Percentiles rank a stretch among this genome's conserved stretches.
Evolutionary conservation across 768 basidiomycete species (phyloP).

Genomic region (Collybia nuda): DNA sequence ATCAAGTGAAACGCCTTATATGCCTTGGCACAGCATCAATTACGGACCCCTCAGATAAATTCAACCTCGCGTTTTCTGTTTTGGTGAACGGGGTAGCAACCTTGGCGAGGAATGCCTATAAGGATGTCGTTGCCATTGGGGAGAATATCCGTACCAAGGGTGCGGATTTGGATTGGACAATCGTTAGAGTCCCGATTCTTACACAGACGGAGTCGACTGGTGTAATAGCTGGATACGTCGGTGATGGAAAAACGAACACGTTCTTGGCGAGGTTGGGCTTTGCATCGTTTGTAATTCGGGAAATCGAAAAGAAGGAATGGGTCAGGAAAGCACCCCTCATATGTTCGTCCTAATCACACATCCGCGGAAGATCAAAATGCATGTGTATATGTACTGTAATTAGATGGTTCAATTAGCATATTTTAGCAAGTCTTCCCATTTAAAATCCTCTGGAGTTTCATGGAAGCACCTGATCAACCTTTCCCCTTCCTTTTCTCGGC

Average conservation of each 20-base stretch:
- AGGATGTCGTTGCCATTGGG: conserved; percentile 66
- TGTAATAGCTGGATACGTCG: conserved; percentile 63
- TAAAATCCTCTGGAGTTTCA: conserved; percentile 74
- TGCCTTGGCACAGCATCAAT: conserved; percentile 69
- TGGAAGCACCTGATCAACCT: conserved; percentile 71
- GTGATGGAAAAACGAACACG: conserved; percentile 54
- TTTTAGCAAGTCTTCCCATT: conserved; percentile 78
- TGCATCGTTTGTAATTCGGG: conserved; percentile 57
- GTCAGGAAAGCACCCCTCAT: conserved; percentile 48
- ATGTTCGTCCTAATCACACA: conserved; percentile 15
- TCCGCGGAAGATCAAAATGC: neutral
- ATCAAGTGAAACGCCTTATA: conserved; percentile 57
- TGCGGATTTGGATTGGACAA: conserved; percentile 63
- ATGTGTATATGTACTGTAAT: neutral
- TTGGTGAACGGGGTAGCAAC: conserved; percentile 42
- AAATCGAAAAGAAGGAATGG: conserved; percentile 62
- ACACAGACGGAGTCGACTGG: conserved; percentile 45
- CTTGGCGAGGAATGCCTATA: conserved; percentile 58
- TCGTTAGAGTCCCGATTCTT: conserved; percentile 66
- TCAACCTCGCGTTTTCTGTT: conserved; percentile 41
- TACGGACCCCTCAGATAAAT: conserved; percentile 58
- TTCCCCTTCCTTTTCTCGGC: conserved; percentile 38
- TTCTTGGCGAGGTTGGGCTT: conserved; percentile 58
- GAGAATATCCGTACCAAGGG: conserved; percentile 49
- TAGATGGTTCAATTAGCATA: conserved; percentile 34